Conservation (phyloP, 2,329 filamentous ascomycete genomes). For the Claviceps arundinis region DNA sequence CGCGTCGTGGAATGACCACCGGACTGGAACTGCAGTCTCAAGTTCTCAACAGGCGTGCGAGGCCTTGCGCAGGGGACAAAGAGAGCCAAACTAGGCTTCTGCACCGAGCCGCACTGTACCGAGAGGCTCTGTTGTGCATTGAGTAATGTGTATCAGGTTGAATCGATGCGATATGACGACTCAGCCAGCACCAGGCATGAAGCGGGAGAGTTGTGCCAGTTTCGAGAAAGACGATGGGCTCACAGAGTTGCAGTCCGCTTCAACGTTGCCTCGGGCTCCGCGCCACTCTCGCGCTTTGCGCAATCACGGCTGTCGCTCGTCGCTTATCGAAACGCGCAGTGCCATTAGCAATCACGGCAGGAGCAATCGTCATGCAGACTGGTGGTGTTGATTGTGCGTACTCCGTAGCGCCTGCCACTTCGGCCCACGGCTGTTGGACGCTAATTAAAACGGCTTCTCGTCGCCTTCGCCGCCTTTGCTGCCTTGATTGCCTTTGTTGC, state of each 20-base stretch:
- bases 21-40: background rate
- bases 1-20: background rate
- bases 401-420: background rate
- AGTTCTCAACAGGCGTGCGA: too few relatives aligned
- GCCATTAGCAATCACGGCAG: background rate
- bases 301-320: background rate
- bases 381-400: background rate
- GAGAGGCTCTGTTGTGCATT: background rate
- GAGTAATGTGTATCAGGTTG: background rate
- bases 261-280: background rate
- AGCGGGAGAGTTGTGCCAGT: background rate
- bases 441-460: background rate
- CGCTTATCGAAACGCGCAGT: background rate
- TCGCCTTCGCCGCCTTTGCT: background rate
- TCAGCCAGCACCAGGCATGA: background rate
- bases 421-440: background rate
- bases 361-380: background rate
- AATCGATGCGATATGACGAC: background rate
- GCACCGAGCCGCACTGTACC: background rate
- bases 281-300: background rate
- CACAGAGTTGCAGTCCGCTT: background rate
- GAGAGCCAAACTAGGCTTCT: background rate
- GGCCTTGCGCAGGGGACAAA: too few relatives aligned
- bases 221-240: background rate
- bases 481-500: too few relatives aligned